Conservation (phyloP, 2,329 filamentous ascomycete species). For the Sporothrix globosa region DNA sequence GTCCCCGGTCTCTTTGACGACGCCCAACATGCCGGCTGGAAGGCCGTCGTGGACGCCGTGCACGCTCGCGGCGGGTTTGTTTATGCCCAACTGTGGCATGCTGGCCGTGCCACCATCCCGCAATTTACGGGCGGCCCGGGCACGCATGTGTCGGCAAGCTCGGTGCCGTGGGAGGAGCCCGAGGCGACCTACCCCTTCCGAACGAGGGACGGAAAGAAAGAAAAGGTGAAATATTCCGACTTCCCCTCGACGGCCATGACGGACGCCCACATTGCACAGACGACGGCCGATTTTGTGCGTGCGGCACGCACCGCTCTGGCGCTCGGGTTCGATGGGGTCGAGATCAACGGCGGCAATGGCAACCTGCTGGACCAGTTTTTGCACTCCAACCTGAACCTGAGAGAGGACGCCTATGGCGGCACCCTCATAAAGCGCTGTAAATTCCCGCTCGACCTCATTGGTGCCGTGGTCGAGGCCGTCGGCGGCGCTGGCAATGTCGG, state of each 20-base stretch:
- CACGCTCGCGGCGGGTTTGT: conserved; percentile 27
- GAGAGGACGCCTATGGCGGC: conserved; percentile 59
- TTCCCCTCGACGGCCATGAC: conserved; percentile 50
- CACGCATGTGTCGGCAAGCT: conserved; percentile 20
- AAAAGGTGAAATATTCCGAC: conserved; percentile 40
- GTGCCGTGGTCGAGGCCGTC: conserved; percentile 47
- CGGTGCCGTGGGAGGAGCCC: conserved; percentile 32
- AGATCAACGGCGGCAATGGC: conserved; percentile 48
- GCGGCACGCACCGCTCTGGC: conserved; percentile 52
- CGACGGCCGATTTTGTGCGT: conserved; percentile 41
- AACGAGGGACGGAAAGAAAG: conserved; percentile 40
- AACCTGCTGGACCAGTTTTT: conserved; percentile 58
- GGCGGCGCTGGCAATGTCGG: conserved; percentile 2
- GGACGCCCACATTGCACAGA: conserved; percentile 48
- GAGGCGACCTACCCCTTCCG: conserved; percentile 42
- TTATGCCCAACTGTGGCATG: conserved; percentile 55
- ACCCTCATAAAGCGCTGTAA: conserved; percentile 57
- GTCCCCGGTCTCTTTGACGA: conserved; percentile 28
- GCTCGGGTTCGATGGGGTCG: conserved; percentile 54
- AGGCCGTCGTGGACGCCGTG: conserved; percentile 28
- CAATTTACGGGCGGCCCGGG: conserved; percentile 19
- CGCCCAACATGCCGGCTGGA: conserved; percentile 28
- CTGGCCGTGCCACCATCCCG: conserved; percentile 39
- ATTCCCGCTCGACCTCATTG: conserved; percentile 55
- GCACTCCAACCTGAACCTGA: conserved; percentile 56